phyloP scores from a whole-genome alignment of 176 grass and related monocot genomes.

The Oryza rufipogon region DNA sequence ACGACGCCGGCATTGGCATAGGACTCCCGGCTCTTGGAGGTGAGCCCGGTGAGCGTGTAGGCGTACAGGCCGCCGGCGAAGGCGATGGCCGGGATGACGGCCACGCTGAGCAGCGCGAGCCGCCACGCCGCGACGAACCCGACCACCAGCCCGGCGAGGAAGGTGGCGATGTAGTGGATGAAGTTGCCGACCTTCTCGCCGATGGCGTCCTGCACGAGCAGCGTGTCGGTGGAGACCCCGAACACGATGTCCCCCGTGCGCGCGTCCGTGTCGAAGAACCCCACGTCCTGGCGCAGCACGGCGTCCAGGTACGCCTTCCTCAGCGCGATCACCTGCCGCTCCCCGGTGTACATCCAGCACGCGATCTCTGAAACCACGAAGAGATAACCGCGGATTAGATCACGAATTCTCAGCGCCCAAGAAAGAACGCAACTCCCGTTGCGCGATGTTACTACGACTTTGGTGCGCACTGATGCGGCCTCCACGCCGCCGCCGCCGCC shows the following conservation, averaged over 20 bases:
- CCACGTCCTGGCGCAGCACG: constrained; percentile 90
- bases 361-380: constrained; percentile 69
- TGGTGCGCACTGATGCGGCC: background rate
- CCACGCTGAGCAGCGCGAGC: constrained; percentile 90
- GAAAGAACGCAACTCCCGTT: background rate
- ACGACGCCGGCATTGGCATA: constrained; percentile 95
- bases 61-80: constrained; percentile 99
- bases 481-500: background rate
- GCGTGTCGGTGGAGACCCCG: constrained; percentile 88
- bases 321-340: constrained; percentile 83
- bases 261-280: constrained; percentile 98
- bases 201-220: constrained; percentile 95
- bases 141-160: constrained; percentile 86
- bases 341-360: constrained; percentile 98
- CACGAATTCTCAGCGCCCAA: too few species aligned
- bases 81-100: constrained; percentile 91
- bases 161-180: constrained; percentile 92
- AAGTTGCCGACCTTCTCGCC: constrained; percentile 99
- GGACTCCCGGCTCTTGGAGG: constrained; percentile 91
- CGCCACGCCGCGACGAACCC: constrained; percentile 90
- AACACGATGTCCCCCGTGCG: constrained; percentile 96
- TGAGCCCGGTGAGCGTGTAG: constrained; percentile 91
- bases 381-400: background rate
- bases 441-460: background rate
- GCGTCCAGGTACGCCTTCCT: constrained; percentile 86